Evolutionary conservation across 805 yeast genomes (phyloP).

Genomic region (Yarrowia hollandica): DNA sequence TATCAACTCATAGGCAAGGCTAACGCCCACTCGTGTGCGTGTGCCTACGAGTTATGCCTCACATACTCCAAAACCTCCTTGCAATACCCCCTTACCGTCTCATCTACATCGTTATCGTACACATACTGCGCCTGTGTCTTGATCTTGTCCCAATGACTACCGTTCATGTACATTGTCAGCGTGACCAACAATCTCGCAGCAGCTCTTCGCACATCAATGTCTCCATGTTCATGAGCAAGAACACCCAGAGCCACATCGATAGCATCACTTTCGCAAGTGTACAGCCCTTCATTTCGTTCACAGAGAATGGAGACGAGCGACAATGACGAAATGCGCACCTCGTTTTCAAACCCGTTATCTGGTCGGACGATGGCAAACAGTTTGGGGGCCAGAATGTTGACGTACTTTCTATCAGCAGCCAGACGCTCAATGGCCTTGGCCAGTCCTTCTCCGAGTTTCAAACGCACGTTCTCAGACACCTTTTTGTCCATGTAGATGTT

Average conservation of each 20-base stretch:
- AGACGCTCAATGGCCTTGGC: slow-evolving; percentile 55
- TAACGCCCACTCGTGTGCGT: too few relatives aligned
- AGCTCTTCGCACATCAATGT: slow-evolving; percentile 5
- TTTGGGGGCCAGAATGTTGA: slow-evolving; percentile 12
- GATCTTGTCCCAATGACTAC: not conserved
- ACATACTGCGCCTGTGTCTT: slow-evolving; percentile 5
- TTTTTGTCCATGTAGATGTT: slow-evolving; percentile 42
- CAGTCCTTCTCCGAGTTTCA: slow-evolving; percentile 81
- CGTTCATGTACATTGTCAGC: slow-evolving; percentile 9
- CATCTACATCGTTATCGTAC: slow-evolving; percentile 7
- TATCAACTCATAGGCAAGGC: too few relatives aligned
- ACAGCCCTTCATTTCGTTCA: slow-evolving; percentile 46
- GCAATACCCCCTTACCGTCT: not conserved
- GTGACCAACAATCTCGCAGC: slow-evolving; percentile 7
- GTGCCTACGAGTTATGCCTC: too few relatives aligned
- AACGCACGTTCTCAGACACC: slow-evolving; percentile 59
- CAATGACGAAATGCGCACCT: slow-evolving; percentile 81
- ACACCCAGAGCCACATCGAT: slow-evolving; percentile 80
- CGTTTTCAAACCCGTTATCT: not conserved
- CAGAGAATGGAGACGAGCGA: slow-evolving; percentile 59
- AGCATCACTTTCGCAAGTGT: slow-evolving; percentile 50
- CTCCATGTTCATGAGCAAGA: slow-evolving; percentile 42
- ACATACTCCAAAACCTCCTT: slow-evolving; percentile 23
- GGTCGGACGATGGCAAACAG: slow-evolving; percentile 47
- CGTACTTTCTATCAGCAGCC: slow-evolving; percentile 43